Base-by-base conservation (phyloP, 768 basidiomycete species). In the Tylopilus balloui region DNA sequence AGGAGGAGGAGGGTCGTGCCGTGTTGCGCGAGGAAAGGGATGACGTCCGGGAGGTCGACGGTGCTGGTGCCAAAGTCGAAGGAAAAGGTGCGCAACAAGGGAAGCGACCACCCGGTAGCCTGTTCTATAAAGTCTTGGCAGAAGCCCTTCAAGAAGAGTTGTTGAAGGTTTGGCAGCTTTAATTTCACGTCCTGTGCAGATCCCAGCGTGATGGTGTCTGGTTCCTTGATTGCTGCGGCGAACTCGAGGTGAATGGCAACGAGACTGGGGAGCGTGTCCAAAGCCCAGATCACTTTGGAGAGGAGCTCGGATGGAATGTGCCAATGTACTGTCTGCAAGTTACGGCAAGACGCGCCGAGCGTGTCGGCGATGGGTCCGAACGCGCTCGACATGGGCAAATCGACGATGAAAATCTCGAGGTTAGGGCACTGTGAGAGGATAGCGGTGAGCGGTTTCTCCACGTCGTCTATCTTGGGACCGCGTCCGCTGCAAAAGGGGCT, bases 121-220 rank as follows among this genome's bases (percentile, higher is more conserved):
- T 88, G 83, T 47, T 88, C 88, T 4, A 88, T 56, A 54, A 90
- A 80, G 45, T 84, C 81, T 19, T 77, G 75, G 36, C 79, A 76
- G 42, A 77, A 71, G 0, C 86, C 86, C 1, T 73, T 71, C 1
- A 89, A 61, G 6, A 79, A 78, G 32, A 90, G 79, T 51, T 87
- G 84, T 35, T 78, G 74, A 4, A 90, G 76, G 21, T 70, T 59
- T 0, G 75, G 77, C 15, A 88, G 69, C 20, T 68, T 67, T 19
- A 88, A 69, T 6, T 68, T 72, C 28, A 88, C 64, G 48, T 79
- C 73, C 14, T 73, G 69, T 0, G 86, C 84, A 0, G 84, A 75
- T 1, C 88, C 87, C 1, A 88, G 71, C 8, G 72, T 71, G 32
- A 79, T 69, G 13, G 66, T 65, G 24, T 81, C 79, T n/a, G 71